A percentile compares a stretch with the other conserved stretches of the same genome.
Conservation (phyloP, 495 filamentous ascomycete genomes). For the Pyrenula massariospora region DNA sequence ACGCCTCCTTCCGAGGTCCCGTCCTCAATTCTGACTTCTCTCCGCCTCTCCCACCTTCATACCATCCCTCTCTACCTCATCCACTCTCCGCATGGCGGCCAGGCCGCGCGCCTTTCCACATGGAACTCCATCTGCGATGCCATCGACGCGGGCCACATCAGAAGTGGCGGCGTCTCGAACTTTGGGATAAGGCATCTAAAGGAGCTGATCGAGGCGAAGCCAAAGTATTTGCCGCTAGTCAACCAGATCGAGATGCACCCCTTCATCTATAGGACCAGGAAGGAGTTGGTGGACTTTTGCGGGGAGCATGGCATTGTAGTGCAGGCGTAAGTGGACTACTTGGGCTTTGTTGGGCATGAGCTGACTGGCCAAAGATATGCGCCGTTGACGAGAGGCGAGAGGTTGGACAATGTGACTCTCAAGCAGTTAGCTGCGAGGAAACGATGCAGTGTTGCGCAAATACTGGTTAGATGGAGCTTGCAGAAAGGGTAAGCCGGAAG, state of each 20-base stretch:
- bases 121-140: not conserved
- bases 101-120: not conserved
- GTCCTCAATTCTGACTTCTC: not conserved
- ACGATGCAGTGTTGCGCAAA: not conserved
- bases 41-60: not conserved
- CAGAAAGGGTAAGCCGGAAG: not conserved
- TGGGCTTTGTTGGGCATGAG: too few species aligned
- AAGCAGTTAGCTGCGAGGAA: not conserved
- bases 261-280: not conserved
- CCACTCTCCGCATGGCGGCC: not conserved
- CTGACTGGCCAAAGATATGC: too few species aligned
- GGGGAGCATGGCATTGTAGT: not conserved
- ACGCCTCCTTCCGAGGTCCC: not conserved
- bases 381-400: not conserved
- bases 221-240: not conserved
- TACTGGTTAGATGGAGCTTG: not conserved
- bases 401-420: not conserved
- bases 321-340: too few species aligned
- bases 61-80: not conserved
- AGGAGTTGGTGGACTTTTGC: not conserved
- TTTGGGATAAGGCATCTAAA: not conserved
- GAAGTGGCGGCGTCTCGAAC: not conserved
- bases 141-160: not conserved
- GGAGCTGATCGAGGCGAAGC: not conserved
- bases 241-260: not conserved